Conservation (phyloP, 345 rosid genomes). For the Citrus maxima region DNA sequence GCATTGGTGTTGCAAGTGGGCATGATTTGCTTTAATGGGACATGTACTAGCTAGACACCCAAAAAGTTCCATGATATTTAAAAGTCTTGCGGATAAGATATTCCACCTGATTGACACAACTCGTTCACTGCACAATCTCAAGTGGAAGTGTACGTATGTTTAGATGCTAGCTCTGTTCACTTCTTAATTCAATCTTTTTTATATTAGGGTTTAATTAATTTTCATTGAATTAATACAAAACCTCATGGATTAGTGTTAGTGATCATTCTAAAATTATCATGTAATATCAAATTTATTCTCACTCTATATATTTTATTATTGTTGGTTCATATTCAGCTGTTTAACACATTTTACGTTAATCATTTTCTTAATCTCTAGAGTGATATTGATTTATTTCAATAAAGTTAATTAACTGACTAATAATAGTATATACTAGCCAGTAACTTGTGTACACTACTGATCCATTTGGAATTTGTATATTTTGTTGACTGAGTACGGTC, state of each 20-base stretch:
- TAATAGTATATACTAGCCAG: too few species aligned
- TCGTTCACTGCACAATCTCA: constrained; percentile 11
- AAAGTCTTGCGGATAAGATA: constrained; percentile 31
- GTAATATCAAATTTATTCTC: not conserved
- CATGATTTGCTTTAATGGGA: constrained; percentile 32
- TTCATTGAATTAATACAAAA: not conserved
- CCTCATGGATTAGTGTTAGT: not conserved
- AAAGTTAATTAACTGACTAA: too few species aligned
- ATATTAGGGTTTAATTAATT: not conserved
- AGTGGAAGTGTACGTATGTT: constrained; percentile 4
- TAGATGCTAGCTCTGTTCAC: constrained; percentile 1
- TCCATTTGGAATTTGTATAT: not conserved
- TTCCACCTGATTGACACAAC: constrained; percentile 17
- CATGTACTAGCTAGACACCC: constrained; percentile 17
- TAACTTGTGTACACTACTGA: not conserved
- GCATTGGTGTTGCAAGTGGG: constrained; percentile 15
- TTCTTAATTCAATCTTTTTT: not conserved
- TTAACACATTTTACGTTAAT: too few species aligned
- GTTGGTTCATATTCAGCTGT: too few species aligned
- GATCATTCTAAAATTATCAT: not conserved
- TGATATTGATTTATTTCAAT: too few species aligned
- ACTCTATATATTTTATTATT: not conserved
- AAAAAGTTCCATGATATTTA: constrained; percentile 8
- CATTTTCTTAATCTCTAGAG: too few species aligned
- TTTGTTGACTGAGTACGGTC: not conserved